Evolutionary conservation across 139 green algal genomes (phyloP).

Genomic region (Picochlorum sp.): DNA sequence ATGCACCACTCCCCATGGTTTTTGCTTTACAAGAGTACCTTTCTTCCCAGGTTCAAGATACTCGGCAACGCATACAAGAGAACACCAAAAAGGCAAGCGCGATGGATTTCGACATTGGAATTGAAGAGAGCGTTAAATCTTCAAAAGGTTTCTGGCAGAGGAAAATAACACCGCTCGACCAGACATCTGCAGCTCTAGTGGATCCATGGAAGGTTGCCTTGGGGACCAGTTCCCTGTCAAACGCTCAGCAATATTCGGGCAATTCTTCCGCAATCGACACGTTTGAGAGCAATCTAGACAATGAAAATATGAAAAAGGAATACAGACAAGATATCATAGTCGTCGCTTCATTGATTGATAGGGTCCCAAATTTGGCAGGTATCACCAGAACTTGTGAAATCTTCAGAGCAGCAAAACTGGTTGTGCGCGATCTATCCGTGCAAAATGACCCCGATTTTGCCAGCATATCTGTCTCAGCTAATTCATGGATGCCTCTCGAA

Average conservation of each 20-base stretch:
- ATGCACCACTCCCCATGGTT: too few relatives aligned
- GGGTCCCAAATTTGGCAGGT: conserved; percentile 83
- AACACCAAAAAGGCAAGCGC: too few relatives aligned
- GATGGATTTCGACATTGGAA: too few relatives aligned
- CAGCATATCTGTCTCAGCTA: conserved; percentile 74
- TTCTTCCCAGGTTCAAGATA: too few relatives aligned
- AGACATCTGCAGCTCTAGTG: not conserved
- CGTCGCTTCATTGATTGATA: conserved; percentile 79
- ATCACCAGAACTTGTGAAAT: conserved; percentile 84
- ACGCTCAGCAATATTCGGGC: not conserved
- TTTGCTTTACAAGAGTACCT: too few relatives aligned
- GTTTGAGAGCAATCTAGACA: not conserved
- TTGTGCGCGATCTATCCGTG: conserved; percentile 62
- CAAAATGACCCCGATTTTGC: conserved; percentile 53
- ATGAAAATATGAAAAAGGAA: not conserved
- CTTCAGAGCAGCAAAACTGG: conserved; percentile 50
- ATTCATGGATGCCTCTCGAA: conserved; percentile 75
- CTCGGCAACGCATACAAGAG: too few relatives aligned
- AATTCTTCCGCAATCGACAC: conserved; percentile 7
- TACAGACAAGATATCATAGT: conserved; percentile 67
- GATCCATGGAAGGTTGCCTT: conserved; percentile 20
- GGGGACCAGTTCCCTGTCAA: conserved; percentile 3
- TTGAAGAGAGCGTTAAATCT: too few relatives aligned
- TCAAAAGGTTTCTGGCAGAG: conserved; percentile 7
- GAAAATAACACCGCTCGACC: not conserved